Evolutionary conservation across 768 basidiomycete species (phyloP), one percentile per base, ranked within the genome.

Genomic region (Clavulina sp.): DNA sequence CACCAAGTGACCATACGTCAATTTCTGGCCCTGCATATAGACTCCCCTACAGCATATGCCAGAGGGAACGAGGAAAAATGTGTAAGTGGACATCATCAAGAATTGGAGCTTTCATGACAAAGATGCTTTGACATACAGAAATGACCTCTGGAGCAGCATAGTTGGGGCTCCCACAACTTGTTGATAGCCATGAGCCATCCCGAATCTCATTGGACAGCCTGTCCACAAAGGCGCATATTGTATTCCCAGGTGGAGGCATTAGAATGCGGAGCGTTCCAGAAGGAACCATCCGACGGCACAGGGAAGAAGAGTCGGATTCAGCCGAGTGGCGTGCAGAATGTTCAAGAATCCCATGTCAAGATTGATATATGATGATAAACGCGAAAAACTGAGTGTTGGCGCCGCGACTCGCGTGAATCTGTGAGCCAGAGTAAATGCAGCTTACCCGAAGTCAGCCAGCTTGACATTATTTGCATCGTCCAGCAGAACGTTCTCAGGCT

Each of bases 131-230:
- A 46, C 43, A 9, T 24, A 46, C 43, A 18, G 82, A 77, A 57
- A 99, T 95, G 60, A 99, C 93, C 62, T 99, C 95, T 1, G 95
- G 95, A 0, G 95, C 93, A 51, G 95, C 95, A 60, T 99, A 99
- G 64, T 99, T 97, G 0, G 95, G 95, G 63, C 87, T 91, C 1
- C 95, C 93, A 64, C 95, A 99, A 58, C 87, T 92, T 5, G 95
- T 99, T 60, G 89, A 88, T 52, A 99, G 70, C 65, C 96, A 97
- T 61, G 91, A 88, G 1, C 93, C 95, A 59, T 97, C 93, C 60
- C 80, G 9, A 69, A 96, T 92, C 62, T 92, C 84, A 64, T 92
- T 96, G 2, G 86, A 86, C 50, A 99, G 71, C 2, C 43, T 46
- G 26, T n/a, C n/a, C n/a, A n/a, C n/a, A n/a, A n/a, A n/a, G n/a